Base-by-base conservation (phyloP, 2,329 filamentous ascomycete genomes). In the Apiospora malaysiana region DNA sequence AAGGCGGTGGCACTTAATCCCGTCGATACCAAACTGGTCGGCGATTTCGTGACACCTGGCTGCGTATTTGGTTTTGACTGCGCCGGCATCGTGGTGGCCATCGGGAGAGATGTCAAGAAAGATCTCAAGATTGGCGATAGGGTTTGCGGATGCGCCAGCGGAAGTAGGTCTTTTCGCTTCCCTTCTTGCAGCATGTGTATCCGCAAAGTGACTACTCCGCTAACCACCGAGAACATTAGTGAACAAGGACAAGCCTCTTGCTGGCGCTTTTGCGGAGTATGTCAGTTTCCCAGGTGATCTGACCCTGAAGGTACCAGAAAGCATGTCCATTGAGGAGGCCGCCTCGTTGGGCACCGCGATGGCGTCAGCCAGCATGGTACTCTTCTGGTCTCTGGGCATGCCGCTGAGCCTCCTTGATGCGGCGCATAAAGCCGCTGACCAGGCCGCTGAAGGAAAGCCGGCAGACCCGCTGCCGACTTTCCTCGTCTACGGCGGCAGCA, bases 31-130 rank as follows among this genome's bases (percentile, higher is more conserved):
- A 75, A 75, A 65, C 71, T 74, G 68, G 56, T 69, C 16, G 69
- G 51, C 18, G 49, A 37, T 12, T 71, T 72, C 47, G 69, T 70
- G n/a, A 45, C 45, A 12, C 70, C 70, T 16, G 74, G 74, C 40
- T 70, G 68, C 63, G 68, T 70, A 18, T 27, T 42, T 25, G 76
- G 76, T 32, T 75, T 74, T 47, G 76, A 78, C 56, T 74, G 75
- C 59, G 73, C 73, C 37, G 76, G 75, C 9, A 67, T 72, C 42
- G 74, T 78, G 23, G 71, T 71, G 9, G 69, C 70, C 10, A 68
- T 77, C 1, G 75, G 76, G n/a, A 37, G 51, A 16, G 69, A 69
- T 45, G 66, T 69, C 23, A 46, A 68, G 27, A 59, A 49, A 16
- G 49, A 59, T 32, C 37, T 71, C 71, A 74, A 68, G 37, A 67